Conservation (phyloP, 2,329 filamentous ascomycete species). For the Raffaelea deltoideospora region DNA sequence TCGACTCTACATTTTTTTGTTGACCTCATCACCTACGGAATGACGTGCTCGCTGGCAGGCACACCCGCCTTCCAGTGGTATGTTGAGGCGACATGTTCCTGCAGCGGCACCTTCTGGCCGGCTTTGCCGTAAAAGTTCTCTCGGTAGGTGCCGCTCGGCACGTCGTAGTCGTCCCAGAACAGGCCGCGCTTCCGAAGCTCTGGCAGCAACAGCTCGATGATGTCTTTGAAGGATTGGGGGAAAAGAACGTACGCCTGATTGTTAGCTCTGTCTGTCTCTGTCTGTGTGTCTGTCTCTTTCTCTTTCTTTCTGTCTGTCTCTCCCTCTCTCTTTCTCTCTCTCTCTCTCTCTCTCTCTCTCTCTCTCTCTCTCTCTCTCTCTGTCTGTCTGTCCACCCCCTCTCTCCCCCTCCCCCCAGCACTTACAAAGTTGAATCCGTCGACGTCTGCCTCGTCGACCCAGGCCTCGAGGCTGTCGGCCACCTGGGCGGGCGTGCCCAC, state of each 20-base stretch:
- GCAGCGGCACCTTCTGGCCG: slow-evolving; percentile 12
- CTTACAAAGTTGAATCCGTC: slow-evolving; percentile 67
- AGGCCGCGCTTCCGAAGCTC: slow-evolving; percentile 43
- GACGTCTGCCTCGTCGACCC: slow-evolving; percentile 54
- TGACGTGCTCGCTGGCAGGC: slow-evolving; percentile 11
- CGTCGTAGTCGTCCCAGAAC: slow-evolving; percentile 33
- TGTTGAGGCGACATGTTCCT: slow-evolving; percentile 22
- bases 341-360: too few relatives aligned
- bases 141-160: slow-evolving; percentile 25
- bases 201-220: slow-evolving; percentile 47
- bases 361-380: too few relatives aligned
- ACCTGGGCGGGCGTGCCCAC: slow-evolving; percentile 53
- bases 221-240: slow-evolving; percentile 50
- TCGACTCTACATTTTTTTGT: too few relatives aligned
- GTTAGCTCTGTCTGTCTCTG: too few relatives aligned
- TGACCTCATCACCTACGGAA: too few relatives aligned
- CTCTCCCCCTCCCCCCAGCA: neutral
- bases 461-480: slow-evolving; percentile 51
- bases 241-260: slow-evolving; percentile 28
- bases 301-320: too few relatives aligned
- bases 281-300: too few relatives aligned
- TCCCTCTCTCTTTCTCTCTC: too few relatives aligned
- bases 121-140: slow-evolving; percentile 28
- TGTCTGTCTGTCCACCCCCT: too few relatives aligned
- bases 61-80: slow-evolving; percentile 24